These are phyloP conservation scores for Penicillium manginii DNA, from an alignment of 495 filamentous ascomycete genomes.

Conservation along the genomic window DNA sequence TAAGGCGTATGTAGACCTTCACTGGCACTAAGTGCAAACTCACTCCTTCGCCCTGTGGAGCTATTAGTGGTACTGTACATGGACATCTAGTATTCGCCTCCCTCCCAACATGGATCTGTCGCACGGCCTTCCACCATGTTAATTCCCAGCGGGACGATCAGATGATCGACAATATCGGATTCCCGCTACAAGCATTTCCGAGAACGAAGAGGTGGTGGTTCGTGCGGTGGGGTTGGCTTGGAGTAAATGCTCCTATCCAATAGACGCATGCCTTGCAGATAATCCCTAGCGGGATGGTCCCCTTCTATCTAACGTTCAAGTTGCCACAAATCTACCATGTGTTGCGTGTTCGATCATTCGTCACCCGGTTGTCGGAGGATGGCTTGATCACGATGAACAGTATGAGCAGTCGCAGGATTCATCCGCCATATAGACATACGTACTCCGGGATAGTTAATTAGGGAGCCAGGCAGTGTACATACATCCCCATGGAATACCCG, in stretches of 20 bases:
- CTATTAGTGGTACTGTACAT: no score
- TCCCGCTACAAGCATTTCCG: conserved; percentile 2
- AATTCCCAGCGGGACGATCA: conserved; percentile 4
- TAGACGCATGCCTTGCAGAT: neutral
- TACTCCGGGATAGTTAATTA: no score
- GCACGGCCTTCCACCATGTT: conserved; percentile 2
- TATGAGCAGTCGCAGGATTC: neutral
- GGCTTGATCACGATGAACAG: no score
- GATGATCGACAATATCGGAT: conserved; percentile 5
- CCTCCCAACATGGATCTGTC: conserved; percentile 1
- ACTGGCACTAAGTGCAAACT: no score
- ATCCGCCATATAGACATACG: neutral
- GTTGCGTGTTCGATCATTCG: neutral
- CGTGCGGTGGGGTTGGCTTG: neutral
- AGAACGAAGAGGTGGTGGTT: neutral
- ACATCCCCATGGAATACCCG: no score
- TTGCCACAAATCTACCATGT: neutral
- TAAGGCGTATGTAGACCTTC: no score
- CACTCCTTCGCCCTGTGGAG: neutral
- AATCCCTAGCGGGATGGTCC: neutral
- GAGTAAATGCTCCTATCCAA: neutral
- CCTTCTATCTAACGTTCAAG: neutral
- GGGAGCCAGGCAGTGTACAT: no score
- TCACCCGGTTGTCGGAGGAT: neutral
- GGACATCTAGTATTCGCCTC: neutral